Percentiles rank a stretch among this genome's conserved stretches.
phyloP scores from a whole-genome alignment of 2,329 filamentous ascomycete genomes.

The Beauveria medogensis region DNA sequence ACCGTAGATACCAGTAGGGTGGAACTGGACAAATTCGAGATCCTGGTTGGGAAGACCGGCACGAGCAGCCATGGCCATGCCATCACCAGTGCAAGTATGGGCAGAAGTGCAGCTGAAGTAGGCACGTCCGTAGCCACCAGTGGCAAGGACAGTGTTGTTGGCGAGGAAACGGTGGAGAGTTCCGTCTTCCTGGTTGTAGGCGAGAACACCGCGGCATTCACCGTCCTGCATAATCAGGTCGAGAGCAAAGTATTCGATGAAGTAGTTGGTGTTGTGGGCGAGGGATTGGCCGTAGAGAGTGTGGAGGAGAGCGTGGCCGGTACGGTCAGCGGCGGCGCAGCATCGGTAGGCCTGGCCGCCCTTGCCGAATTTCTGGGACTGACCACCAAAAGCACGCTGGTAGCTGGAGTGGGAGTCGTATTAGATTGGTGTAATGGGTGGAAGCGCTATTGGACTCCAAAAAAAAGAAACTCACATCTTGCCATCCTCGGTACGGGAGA shows the following conservation, averaged over 20 bases:
- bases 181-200: constrained; percentile 98
- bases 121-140: constrained; percentile 92
- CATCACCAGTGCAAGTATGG: constrained; percentile 97
- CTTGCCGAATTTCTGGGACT: constrained; percentile 91
- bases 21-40: constrained; percentile 99
- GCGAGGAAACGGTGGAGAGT: constrained; percentile 95
- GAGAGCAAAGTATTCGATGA: constrained; percentile 97
- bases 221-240: constrained; percentile 97
- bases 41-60: constrained; percentile 98
- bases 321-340: constrained; percentile 92
- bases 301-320: constrained; percentile 94
- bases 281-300: constrained; percentile 97
- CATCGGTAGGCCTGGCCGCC: constrained; percentile 97
- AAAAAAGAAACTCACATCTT: constrained; percentile 59
- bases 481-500: constrained; percentile 92
- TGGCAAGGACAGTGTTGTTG: constrained; percentile 93
- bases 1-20: constrained; percentile 97
- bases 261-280: constrained; percentile 98
- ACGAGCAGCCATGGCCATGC: constrained; percentile 98
- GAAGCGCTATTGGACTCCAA: not conserved
- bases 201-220: constrained; percentile 90
- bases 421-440: constrained; percentile 8
- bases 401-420: constrained; percentile 47
- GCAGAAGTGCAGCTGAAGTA: constrained; percentile 98
- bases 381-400: constrained; percentile 96